Percentiles rank a stretch among this genome's conserved stretches.
Evolutionary conservation across 495 filamentous ascomycete species (phyloP).

Genomic region (Baudoinia panamericana): DNA sequence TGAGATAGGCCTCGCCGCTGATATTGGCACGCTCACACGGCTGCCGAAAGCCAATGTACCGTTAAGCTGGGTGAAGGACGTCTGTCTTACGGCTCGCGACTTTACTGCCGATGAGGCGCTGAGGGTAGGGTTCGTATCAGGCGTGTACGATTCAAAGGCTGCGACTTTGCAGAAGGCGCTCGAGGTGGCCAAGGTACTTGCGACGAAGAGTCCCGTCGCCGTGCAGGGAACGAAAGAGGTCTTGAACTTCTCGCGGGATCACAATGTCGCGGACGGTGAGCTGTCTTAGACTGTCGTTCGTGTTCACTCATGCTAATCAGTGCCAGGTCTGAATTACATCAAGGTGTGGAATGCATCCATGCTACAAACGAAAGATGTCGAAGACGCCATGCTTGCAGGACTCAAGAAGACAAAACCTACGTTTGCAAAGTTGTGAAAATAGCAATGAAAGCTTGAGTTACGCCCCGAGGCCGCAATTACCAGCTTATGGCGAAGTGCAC

Average conservation of each 20-base stretch:
- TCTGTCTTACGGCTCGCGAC: constrained; percentile 60
- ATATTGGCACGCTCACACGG: constrained; percentile 76
- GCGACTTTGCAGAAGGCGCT: constrained; percentile 39
- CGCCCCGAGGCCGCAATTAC: neutral
- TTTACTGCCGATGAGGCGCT: constrained; percentile 72
- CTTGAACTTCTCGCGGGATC: constrained; percentile 73
- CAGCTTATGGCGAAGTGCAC: neutral
- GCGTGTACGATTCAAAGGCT: constrained; percentile 41
- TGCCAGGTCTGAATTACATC: constrained; percentile 63
- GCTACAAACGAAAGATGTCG: constrained; percentile 69
- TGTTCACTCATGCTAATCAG: constrained; percentile 1
- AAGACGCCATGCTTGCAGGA: constrained; percentile 58
- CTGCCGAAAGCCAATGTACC: constrained; percentile 73
- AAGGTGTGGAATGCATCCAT: constrained; percentile 73
- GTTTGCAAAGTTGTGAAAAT: constrained; percentile 69
- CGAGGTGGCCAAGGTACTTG: constrained; percentile 53
- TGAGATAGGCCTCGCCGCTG: constrained; percentile 87
- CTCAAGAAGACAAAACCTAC: constrained; percentile 66
- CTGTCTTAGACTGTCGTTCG: constrained; percentile 9
- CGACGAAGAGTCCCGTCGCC: constrained; percentile 77
- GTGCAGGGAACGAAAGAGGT: constrained; percentile 90
- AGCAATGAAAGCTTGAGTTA: neutral
- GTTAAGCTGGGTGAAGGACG: constrained; percentile 81
- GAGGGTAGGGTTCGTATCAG: constrained; percentile 69
- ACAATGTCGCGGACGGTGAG: constrained; percentile 61